A percentile compares a stretch with the other conserved stretches of the same genome.
phyloP scores from a whole-genome alignment of 176 grass and related monocot genomes.

The Rhynchospora tenuis region DNA sequence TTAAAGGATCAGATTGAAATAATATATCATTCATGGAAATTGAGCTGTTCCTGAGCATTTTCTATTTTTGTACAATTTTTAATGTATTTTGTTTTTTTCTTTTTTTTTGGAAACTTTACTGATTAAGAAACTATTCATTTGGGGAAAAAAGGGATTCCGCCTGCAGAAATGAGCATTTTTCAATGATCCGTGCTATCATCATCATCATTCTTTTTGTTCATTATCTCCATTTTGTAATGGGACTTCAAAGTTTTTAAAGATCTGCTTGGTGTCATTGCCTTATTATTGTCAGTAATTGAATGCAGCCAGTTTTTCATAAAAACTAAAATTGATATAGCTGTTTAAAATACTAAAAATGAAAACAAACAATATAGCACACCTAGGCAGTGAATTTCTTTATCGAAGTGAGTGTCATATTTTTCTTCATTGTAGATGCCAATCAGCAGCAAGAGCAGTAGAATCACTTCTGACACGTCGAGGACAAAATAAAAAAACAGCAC shows the following conservation, averaged over 20 bases:
- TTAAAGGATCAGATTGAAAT: neutral
- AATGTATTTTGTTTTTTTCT: neutral
- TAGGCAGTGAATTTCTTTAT: neutral
- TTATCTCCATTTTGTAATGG: neutral
- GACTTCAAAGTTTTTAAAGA: neutral
- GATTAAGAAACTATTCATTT: neutral
- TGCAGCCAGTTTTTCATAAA: neutral
- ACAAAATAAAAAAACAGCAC: neutral
- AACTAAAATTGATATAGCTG: neutral
- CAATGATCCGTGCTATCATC: neutral
- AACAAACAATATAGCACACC: neutral
- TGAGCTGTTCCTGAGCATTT: neutral
- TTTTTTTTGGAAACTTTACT: neutral
- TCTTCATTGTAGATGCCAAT: slow-evolving; percentile 16
- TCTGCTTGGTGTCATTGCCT: neutral
- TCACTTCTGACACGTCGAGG: neutral
- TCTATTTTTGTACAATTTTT: neutral
- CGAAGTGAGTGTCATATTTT: neutral
- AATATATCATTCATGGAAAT: neutral
- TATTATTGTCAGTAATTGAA: neutral
- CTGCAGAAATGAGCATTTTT: neutral
- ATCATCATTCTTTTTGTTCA: neutral
- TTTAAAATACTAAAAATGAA: neutral
- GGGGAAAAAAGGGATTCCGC: neutral
- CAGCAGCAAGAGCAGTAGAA: neutral